A percentile compares a stretch with the other conserved stretches of the same genome.
These are phyloP conservation scores for Zygnema circumcarinatum DNA, from an alignment of 139 green algal species.

Conservation along the genomic window DNA sequence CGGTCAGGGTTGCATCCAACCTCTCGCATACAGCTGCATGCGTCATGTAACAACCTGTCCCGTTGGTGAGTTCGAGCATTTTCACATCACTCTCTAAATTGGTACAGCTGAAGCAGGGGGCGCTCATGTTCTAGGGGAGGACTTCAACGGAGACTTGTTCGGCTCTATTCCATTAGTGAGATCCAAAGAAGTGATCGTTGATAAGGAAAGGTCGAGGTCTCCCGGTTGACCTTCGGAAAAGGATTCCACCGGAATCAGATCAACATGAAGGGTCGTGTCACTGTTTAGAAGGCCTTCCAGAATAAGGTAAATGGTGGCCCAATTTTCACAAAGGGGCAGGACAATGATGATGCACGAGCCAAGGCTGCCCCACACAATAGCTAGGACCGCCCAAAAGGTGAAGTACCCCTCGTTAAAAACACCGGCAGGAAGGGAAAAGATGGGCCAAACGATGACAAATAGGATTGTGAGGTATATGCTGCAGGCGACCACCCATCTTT, in stretches of 20 bases:
- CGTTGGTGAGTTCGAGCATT: too few species aligned
- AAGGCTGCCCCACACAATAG: constrained; percentile 74
- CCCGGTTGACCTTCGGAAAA: too few species aligned
- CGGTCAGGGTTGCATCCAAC: too few species aligned
- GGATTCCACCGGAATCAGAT: background rate
- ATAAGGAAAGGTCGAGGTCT: too few species aligned
- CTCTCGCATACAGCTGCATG: too few species aligned
- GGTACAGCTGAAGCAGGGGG: too few species aligned
- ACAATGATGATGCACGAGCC: constrained; percentile 71
- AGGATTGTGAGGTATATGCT: constrained; percentile 68
- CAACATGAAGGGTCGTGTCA: constrained; percentile 13
- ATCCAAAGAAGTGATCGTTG: too few species aligned
- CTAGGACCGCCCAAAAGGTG: constrained; percentile 75
- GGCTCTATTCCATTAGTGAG: too few species aligned
- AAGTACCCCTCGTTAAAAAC: constrained; percentile 79
- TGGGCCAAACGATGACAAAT: constrained; percentile 74
- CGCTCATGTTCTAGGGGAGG: too few species aligned
- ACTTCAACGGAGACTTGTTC: too few species aligned
- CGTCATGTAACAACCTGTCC: too few species aligned
- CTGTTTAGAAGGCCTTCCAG: constrained; percentile 53
- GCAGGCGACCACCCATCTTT: constrained; percentile 60
- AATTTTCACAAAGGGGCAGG: constrained; percentile 72
- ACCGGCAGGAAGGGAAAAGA: constrained; percentile 71
- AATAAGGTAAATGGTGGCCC: constrained; percentile 53
- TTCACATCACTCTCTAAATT: too few species aligned